These are phyloP conservation scores for Oemleria cerasiformis DNA, from an alignment of 306 rosid species.

Conservation along the genomic window DNA sequence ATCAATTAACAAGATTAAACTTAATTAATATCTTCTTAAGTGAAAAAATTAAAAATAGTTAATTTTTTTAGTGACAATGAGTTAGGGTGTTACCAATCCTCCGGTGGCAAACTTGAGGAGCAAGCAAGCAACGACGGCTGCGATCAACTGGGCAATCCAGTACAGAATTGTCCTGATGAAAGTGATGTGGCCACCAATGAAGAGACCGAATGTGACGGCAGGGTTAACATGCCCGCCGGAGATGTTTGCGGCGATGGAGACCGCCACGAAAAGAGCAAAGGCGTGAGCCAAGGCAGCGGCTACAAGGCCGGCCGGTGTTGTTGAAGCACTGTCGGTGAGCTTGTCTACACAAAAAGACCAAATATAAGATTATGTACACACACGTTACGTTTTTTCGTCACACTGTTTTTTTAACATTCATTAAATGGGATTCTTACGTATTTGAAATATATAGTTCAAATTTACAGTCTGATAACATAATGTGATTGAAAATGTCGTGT, in stretches of 20 bases:
- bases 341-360: constrained; percentile 39
- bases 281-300: constrained; percentile 67
- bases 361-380: not conserved
- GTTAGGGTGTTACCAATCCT: constrained; percentile 44
- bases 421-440: too few relatives aligned
- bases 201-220: constrained; percentile 74
- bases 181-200: constrained; percentile 73
- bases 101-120: constrained; percentile 72
- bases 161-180: constrained; percentile 55
- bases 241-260: constrained; percentile 68
- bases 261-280: constrained; percentile 72
- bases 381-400: not conserved
- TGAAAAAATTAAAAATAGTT: too few relatives aligned
- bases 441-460: not conserved
- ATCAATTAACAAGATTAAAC: not conserved
- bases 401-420: not conserved
- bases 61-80: not conserved
- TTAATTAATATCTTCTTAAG: not conserved
- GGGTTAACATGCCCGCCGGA: constrained; percentile 85
- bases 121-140: constrained; percentile 74
- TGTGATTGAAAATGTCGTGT: not conserved
- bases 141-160: constrained; percentile 84
- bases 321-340: constrained; percentile 54
- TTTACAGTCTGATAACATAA: not conserved
- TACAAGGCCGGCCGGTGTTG: constrained; percentile 67